Evolutionary conservation across 2,329 filamentous ascomycete species (phyloP).

Genomic region (Neoarthrinium moseri): DNA sequence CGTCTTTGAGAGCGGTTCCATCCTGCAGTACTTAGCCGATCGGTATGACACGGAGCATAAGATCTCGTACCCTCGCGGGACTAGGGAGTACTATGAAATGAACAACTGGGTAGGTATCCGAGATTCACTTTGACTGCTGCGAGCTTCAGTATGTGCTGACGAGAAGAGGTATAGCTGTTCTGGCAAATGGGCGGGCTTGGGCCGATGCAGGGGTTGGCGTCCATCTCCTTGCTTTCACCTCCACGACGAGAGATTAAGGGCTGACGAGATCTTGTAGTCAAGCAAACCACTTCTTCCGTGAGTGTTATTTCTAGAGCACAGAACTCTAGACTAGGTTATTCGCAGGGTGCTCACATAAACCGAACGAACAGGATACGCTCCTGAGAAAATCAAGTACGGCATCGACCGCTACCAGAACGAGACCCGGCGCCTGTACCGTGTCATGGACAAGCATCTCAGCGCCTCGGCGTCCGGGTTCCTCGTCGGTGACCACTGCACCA

Average conservation of each 20-base stretch:
- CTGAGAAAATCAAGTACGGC: conserved; percentile 6
- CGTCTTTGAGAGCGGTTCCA: conserved; percentile 23
- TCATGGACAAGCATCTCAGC: neutral
- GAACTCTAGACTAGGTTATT: neutral
- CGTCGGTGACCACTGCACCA: neutral
- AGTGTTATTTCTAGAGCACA: neutral
- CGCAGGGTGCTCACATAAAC: too few species aligned
- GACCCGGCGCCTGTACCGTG: neutral
- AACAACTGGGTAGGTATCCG: conserved; percentile 23
- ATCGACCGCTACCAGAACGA: neutral
- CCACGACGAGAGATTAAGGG: conserved; percentile 9
- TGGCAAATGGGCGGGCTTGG: conserved; percentile 80
- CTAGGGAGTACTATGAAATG: conserved; percentile 20
- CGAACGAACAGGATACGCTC: conserved; percentile 9
- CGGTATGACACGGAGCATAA: conserved; percentile 23
- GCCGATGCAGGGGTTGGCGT: conserved; percentile 66
- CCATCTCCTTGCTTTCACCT: neutral
- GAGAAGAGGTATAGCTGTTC: conserved; percentile 55
- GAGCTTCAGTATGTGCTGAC: too few species aligned
- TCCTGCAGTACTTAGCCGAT: conserved; percentile 20
- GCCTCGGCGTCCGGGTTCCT: neutral
- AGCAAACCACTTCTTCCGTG: conserved; percentile 69
- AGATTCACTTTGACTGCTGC: too few species aligned
- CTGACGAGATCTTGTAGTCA: conserved; percentile 43
- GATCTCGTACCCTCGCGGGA: conserved; percentile 18